Evolutionary conservation across 768 basidiomycete species (phyloP), one percentile per base, ranked within the genome.

Genomic region (Tylopilus felleus): DNA sequence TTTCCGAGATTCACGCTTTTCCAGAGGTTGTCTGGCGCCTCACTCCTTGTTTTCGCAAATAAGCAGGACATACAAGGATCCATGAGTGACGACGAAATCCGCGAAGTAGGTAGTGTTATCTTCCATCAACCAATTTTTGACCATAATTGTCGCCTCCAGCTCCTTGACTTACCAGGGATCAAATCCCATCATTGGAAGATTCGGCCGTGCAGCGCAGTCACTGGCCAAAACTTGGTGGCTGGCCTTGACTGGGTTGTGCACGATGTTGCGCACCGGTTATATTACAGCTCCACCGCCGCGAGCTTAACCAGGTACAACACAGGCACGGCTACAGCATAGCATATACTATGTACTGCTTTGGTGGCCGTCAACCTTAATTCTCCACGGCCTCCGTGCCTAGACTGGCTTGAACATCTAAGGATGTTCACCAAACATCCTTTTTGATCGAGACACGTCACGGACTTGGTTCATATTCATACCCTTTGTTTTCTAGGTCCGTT

Each of bases 51-150:
- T 50, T 91, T 98, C 67, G 97, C 97, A 27, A 99, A 99, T 74
- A 99, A 99, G 72, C 95, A 97, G 68, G 97, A 99, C 74, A 82
- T 98, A 53, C 80, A 81, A 53, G 91, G 93, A 46, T 88, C 93
- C 1, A 83, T 98, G 85, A 80, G 82, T 29, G 81, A 85, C 57
- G 69, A 73, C 29, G 93, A 97, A 73, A 97, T 98, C 60, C 78
- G 84, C 56, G 79, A 90, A 66, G 95, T 91, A 70, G 70, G 88
- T 76, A 42, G 14, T 49, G 33, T 27, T 40, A 39, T 46, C 41
- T 50, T 36, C 1, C 25, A 14, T 17, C 19, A 47, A 43, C 47
- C 25, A 41, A 38, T 39, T 49, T 50, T 48, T 50, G 53, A 63
- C 59, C 52, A 41, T 19, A 49, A 17, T 4, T 23, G 12, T 47